Evolutionary conservation across 495 filamentous ascomycete species (phyloP), one percentile per base, ranked within the genome.

Genomic region (Talaromyces liani): DNA sequence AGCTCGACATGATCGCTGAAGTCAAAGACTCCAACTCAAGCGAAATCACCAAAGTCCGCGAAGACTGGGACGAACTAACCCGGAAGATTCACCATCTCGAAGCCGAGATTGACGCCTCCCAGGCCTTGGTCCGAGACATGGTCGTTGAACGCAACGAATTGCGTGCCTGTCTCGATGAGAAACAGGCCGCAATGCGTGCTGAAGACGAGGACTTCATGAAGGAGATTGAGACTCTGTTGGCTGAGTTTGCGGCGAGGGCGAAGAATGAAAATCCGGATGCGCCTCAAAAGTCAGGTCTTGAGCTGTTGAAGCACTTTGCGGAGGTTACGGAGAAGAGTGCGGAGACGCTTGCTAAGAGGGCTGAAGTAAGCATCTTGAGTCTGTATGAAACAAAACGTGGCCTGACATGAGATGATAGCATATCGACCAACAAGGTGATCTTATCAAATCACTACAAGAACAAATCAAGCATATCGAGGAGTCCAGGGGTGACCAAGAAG

Each of bases 361-460:
- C 80, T 68, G 76, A 82, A 77, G 79, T 82, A 34, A 69, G 73
- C 74, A 53, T 57, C 34, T 45, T 63, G 12, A 33, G 24, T 27
- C 24, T 47, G 14, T 31, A 25, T 55, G 27, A 62, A 24, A 10
- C 60, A n/a, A 36, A 39, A 7, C 16, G 22, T 29, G 16, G n/a
- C 9, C 29, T 31, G 9, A 60, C 54, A 47, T 49, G 8, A 4
- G 8, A 29, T n/a, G 62, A 58, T 66, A 86, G 85, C 82, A 87
- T 67, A 85, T 86, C 67, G 78, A 85, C 64, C 81, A 84, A 63
- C 85, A 86, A 72, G 84, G 86, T 53, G 73, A 77, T 36, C 75
- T 83, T 59, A 85, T 87, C 72, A 82, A 83, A 69, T 80, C 82
- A 33, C 77, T 88, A 18, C 80, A 84, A 61, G 78, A 80, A 63